Evolutionary conservation across 192 early-diverging fungal genomes (phyloP).

Genomic region (Gonapodya sp.): DNA sequence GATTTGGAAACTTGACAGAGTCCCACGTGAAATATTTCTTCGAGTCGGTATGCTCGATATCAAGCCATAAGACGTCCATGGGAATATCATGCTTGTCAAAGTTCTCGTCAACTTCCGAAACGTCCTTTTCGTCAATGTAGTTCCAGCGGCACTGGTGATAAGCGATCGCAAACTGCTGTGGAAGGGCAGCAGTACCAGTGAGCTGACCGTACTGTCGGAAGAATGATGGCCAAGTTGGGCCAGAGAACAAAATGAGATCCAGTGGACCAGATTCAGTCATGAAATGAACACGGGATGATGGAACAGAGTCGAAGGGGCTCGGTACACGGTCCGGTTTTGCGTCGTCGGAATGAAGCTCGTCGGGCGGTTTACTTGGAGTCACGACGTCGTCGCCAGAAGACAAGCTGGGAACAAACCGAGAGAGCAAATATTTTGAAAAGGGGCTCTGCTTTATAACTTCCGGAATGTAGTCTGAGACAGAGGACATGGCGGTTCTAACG

Average conservation of each 20-base stretch:
- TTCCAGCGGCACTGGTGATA: constrained; percentile 99
- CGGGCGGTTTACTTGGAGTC: neutral
- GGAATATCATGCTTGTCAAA: constrained; percentile 90
- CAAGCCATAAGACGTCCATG: constrained; percentile 97
- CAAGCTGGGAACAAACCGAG: neutral
- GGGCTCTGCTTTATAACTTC: constrained; percentile 1
- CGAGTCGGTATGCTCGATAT: constrained; percentile 99
- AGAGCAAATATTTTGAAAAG: neutral
- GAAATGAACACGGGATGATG: constrained; percentile 71
- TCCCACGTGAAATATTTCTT: constrained; percentile 99
- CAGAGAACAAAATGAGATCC: constrained; percentile 81
- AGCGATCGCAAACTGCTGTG: constrained; percentile 78
- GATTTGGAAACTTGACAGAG: constrained; percentile 76
- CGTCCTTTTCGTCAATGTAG: constrained; percentile 86
- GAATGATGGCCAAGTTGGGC: constrained; percentile 36
- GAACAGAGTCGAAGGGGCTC: neutral
- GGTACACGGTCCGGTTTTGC: neutral
- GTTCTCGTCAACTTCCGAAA: constrained; percentile 66
- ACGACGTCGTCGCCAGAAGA: neutral
- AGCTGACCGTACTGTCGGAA: constrained; percentile 55
- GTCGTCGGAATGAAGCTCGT: neutral
- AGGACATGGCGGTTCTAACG: neutral
- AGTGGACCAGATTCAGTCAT: constrained; percentile 83
- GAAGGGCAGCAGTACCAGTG: constrained; percentile 74
- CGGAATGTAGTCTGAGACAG: neutral